Percentiles rank a stretch among this genome's conserved stretches.
phyloP scores from a whole-genome alignment of 2,329 filamentous ascomycete species.

The Chlorencoelia australis region DNA sequence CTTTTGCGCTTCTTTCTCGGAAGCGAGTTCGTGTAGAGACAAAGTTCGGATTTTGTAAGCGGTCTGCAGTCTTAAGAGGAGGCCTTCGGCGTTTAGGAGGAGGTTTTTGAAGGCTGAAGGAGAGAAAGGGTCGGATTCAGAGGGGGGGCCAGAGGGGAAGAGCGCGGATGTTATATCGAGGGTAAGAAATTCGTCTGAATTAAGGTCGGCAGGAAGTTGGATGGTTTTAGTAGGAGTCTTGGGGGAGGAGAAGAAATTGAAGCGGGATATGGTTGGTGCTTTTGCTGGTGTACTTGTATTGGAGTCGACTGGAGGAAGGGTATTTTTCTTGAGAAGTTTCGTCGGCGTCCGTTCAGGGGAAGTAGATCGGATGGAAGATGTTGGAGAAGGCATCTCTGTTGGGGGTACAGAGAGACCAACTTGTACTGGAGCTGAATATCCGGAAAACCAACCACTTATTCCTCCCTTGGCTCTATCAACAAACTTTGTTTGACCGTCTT shows the following conservation, averaged over 20 bases:
- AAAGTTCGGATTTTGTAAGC: constrained; percentile 46
- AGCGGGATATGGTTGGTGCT: constrained; percentile 10
- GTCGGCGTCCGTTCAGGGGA: constrained; percentile 14
- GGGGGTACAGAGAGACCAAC: constrained; percentile 16
- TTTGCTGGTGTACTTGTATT: constrained; percentile 6
- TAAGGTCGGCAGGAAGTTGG: constrained; percentile 17
- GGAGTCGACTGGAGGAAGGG: constrained; percentile 10
- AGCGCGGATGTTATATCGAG: constrained; percentile 46
- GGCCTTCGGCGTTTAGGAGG: constrained; percentile 44
- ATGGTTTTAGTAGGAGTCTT: constrained; percentile 18
- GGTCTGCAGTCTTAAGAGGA: constrained; percentile 45
- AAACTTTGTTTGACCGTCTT: constrained; percentile 17
- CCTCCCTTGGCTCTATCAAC: constrained; percentile 20
- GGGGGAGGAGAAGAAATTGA: constrained; percentile 20
- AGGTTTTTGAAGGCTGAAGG: constrained; percentile 51
- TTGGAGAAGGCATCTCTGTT: constrained; percentile 7
- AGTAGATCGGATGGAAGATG: constrained; percentile 6
- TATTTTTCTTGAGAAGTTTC: constrained; percentile 16
- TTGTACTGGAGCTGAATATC: constrained; percentile 18
- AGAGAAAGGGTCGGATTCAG: constrained; percentile 42
- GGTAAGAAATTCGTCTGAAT: constrained; percentile 43
- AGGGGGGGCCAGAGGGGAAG: constrained; percentile 36
- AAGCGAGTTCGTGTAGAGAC: constrained; percentile 39
- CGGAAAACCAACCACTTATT: constrained; percentile 22
- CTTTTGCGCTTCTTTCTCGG: constrained; percentile 41